Evolutionary conservation across 768 basidiomycete species (phyloP), one percentile per base, ranked within the genome.

Genomic region (Lentinula aciculospora): DNA sequence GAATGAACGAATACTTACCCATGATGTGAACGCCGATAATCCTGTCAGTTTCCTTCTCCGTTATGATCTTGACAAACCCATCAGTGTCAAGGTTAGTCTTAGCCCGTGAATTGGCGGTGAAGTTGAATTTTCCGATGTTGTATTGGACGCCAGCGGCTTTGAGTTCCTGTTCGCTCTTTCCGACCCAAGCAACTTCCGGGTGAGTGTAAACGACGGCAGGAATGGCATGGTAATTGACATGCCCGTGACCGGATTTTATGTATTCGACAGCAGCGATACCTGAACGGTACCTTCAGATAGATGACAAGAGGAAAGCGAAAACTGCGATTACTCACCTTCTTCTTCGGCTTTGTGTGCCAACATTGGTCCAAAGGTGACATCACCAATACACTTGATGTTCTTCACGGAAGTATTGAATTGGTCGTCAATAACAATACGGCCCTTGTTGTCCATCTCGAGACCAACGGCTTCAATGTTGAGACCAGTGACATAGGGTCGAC

Each of bases 351-450:
- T 98, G 84, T 97, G 94, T 3, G 97, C 97, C 45, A 99, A 79
- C 97, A 98, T 99, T 32, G 95, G 95, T 17, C 96, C 96, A 67
- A 99, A 98, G 7, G 97, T 99, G 59, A 92, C 96, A 67, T 98
- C 96, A 63, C 97, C 97, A 62, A 99, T 98, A 72, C 93, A 97
- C 71, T 89, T 94, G 78, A 99, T 84, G 73, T 89, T 83, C 73
- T 87, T 83, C 60, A 85, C 84, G 13, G 87, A 89, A 17, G 96
- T 98, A 76, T 86, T 94, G 81, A 91, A 98, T 69, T 98, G 92
- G 74, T 92, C 85, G 73, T 98, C 94, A 64, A 96, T 93, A 67
- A 95, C 80, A 65, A 98, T 82, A 59, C 97, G 91, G 37, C 96
- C 95, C 65, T 84, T 86, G 75, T 84, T 83, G 77, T 99, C 96